A percentile compares a stretch with the other conserved stretches of the same genome.
Evolutionary conservation across 2,329 filamentous ascomycete genomes (phyloP).

Genomic region (Monilinia fructicola): DNA sequence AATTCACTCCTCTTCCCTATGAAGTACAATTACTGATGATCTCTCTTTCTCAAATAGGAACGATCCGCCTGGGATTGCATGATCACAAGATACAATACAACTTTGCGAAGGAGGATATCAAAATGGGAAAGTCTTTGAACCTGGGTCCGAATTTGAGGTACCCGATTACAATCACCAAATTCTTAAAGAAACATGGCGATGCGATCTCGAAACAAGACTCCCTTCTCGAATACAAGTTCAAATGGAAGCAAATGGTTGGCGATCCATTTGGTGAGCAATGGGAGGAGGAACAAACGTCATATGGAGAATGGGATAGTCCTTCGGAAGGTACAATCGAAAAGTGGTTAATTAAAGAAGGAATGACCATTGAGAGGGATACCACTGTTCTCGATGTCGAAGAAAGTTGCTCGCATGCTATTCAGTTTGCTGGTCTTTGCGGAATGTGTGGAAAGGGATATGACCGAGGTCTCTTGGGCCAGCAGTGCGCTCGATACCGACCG

Average conservation of each 20-base stretch:
- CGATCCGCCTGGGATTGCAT: conserved; percentile 33
- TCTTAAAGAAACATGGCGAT: conserved; percentile 76
- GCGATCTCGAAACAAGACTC: conserved; percentile 71
- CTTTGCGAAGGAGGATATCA: conserved; percentile 37
- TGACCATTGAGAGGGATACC: conserved; percentile 59
- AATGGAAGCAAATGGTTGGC: conserved; percentile 73
- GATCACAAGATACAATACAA: conserved; percentile 35
- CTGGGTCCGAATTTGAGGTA: conserved; percentile 73
- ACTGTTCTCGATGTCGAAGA: conserved; percentile 78
- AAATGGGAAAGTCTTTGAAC: conserved; percentile 50
- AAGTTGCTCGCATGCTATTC: conserved; percentile 84
- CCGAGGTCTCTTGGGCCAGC: conserved; percentile 80
- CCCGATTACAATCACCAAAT: conserved; percentile 86
- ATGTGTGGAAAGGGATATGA: conserved; percentile 96
- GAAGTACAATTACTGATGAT: conserved; percentile 27
- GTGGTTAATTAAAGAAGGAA: conserved; percentile 73
- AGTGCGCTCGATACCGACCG: conserved; percentile 76
- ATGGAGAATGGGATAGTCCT: conserved; percentile 77
- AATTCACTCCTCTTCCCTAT: neutral
- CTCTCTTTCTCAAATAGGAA: conserved; percentile 23
- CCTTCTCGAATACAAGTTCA: conserved; percentile 85
- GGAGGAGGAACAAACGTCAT: conserved; percentile 67
- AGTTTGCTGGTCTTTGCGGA: conserved; percentile 87
- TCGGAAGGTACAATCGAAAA: conserved; percentile 74
- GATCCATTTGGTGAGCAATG: conserved; percentile 63